Evolutionary conservation across 2,329 filamentous ascomycete species (phyloP).

Genomic region (Aspergillus caelatus): DNA sequence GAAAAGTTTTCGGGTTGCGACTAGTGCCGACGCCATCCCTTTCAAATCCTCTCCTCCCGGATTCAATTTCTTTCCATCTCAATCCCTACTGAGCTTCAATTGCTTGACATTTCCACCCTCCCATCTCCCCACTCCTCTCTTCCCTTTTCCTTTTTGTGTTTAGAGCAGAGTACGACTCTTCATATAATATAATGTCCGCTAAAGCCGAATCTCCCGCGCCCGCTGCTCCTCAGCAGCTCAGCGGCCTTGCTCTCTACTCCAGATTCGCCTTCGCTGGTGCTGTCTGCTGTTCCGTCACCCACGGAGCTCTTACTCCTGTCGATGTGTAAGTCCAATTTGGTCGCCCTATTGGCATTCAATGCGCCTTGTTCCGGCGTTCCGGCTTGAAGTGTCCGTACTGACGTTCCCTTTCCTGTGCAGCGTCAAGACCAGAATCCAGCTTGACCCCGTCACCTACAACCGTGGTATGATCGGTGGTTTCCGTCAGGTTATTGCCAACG

Average conservation of each 20-base stretch:
- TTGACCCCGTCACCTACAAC: conserved; percentile 89
- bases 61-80: conserved; percentile 22
- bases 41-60: conserved; percentile 28
- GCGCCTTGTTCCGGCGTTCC: background rate
- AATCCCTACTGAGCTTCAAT: conserved; percentile 23
- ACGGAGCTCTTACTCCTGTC: conserved; percentile 94
- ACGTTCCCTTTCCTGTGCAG: conserved; percentile 51
- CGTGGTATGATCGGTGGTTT: conserved; percentile 82
- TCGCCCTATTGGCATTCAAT: conserved; percentile 7
- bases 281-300: conserved; percentile 96
- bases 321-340: conserved; percentile 81
- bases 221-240: conserved; percentile 50
- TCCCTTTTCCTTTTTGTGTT: conserved; percentile 18
- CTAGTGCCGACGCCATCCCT: conserved; percentile 30
- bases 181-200: conserved; percentile 39
- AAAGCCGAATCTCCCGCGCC: conserved; percentile 49
- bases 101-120: conserved; percentile 16
- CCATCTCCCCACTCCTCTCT: conserved; percentile 17
- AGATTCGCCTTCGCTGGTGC: conserved; percentile 97
- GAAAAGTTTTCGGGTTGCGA: conserved; percentile 38
- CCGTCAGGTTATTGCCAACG: conserved; percentile 79
- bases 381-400: background rate
- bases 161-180: conserved; percentile 18
- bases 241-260: conserved; percentile 78
- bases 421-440: conserved; percentile 95